Conservation (phyloP, 2,329 filamentous ascomycete genomes). For the Achaetomium macrosporum region DNA sequence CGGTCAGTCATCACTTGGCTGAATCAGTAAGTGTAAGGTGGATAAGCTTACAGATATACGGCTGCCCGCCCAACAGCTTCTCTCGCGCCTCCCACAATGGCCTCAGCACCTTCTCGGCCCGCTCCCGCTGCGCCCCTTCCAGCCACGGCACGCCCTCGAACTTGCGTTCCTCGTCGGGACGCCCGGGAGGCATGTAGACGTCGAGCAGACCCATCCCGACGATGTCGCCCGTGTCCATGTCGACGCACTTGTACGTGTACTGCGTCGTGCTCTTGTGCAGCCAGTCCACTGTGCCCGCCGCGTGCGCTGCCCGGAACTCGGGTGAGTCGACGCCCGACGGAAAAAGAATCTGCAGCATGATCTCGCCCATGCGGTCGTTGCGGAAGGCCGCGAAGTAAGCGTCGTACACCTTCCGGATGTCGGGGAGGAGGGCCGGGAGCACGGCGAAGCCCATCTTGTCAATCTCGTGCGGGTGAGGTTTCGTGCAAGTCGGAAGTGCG, state of each 20-base stretch:
- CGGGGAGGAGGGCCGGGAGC: slow-evolving; percentile 41
- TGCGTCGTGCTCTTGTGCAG: slow-evolving; percentile 36
- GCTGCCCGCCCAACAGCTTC: slow-evolving; percentile 35
- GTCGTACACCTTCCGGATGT: slow-evolving; percentile 42
- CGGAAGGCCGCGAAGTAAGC: slow-evolving; percentile 43
- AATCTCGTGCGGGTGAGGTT: background rate
- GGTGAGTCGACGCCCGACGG: slow-evolving; percentile 30
- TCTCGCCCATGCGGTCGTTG: slow-evolving; percentile 33
- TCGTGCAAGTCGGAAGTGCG: too few relatives aligned
- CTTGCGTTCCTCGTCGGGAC: slow-evolving; percentile 37
- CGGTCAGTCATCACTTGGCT: background rate
- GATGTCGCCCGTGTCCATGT: slow-evolving; percentile 37
- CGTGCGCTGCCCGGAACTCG: slow-evolving; percentile 39
- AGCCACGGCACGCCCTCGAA: slow-evolving; percentile 42
- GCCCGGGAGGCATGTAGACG: slow-evolving; percentile 32
- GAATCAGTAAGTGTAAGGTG: background rate
- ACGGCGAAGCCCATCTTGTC: slow-evolving; percentile 36
- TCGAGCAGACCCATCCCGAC: slow-evolving; percentile 45
- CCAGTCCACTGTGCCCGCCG: slow-evolving; percentile 36
- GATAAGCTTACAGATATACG: slow-evolving; percentile 36
- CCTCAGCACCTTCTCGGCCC: slow-evolving; percentile 38
- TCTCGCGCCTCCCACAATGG: slow-evolving; percentile 39
- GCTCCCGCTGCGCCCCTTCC: slow-evolving; percentile 37
- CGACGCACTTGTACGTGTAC: slow-evolving; percentile 44
- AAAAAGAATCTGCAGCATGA: slow-evolving; percentile 40